Percentiles rank a stretch among this genome's conserved stretches.
Conservation (phyloP, 441 rosid genomes). For the Corymbia calophylla region DNA sequence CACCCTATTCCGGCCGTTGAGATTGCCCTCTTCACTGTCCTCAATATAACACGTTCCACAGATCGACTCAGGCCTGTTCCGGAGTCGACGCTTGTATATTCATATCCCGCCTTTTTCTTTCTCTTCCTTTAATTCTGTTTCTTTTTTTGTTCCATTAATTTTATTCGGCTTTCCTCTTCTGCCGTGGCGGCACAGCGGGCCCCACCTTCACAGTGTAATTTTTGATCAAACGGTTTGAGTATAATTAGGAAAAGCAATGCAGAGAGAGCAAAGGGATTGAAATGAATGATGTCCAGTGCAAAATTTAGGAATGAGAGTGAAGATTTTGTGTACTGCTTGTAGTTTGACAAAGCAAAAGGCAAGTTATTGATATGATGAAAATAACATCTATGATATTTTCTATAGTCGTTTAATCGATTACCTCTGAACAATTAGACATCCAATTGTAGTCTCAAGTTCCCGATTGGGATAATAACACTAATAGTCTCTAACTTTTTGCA, state of each 20-base stretch:
- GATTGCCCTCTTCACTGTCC: neutral
- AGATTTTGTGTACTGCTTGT: neutral
- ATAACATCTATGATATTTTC: neutral
- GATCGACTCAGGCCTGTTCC: neutral
- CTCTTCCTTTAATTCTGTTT: neutral
- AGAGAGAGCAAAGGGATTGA: neutral
- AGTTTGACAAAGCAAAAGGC: neutral
- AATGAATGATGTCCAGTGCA: neutral
- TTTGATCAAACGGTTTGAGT: neutral
- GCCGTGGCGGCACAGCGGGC: neutral
- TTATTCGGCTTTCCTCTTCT: neutral
- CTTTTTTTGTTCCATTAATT: neutral
- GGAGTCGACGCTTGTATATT: neutral
- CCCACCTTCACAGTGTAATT: neutral
- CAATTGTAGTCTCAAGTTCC: neutral
- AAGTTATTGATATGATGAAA: neutral
- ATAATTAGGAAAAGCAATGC: neutral
- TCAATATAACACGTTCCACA: neutral
- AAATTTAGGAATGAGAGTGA: neutral
- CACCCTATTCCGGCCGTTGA: neutral
- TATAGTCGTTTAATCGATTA: neutral
- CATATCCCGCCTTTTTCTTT: neutral
- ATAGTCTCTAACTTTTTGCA: too few species aligned
- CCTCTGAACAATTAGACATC: neutral
- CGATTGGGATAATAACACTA: accelerated